A percentile compares a stretch with the other conserved stretches of the same genome.
Evolutionary conservation across 2,329 filamentous ascomycete species (phyloP).

Genomic region (Amphichorda felina): DNA sequence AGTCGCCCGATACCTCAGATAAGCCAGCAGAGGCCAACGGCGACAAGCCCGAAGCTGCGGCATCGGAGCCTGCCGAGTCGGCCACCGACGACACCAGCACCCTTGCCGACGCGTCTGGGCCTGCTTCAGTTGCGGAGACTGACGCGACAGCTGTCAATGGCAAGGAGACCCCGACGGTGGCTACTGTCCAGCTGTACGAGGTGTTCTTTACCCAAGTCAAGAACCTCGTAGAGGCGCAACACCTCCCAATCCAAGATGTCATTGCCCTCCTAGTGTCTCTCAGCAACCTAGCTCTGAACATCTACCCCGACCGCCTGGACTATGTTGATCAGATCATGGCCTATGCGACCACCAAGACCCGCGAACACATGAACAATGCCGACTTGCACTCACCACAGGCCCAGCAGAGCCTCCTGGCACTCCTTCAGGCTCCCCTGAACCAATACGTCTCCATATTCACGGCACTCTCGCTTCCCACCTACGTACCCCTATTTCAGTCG

Average conservation of each 20-base stretch:
- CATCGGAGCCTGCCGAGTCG: constrained; percentile 11
- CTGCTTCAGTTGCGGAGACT: constrained; percentile 30
- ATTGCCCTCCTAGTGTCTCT: constrained; percentile 91
- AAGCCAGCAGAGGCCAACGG: constrained; percentile 19
- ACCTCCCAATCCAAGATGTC: constrained; percentile 86
- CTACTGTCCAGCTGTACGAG: constrained; percentile 83
- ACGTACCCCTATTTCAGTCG: constrained; percentile 77
- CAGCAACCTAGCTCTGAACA: constrained; percentile 85
- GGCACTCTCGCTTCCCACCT: constrained; percentile 84
- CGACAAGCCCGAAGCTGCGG: constrained; percentile 14
- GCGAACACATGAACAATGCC: constrained; percentile 85
- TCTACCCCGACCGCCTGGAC: constrained; percentile 85
- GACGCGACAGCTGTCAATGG: constrained; percentile 36
- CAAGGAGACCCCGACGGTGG: constrained; percentile 21
- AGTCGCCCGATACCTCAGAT: constrained; percentile 9
- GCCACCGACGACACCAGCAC: constrained; percentile 15
- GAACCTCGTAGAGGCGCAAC: constrained; percentile 81
- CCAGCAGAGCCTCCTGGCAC: constrained; percentile 78
- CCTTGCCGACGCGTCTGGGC: constrained; percentile 15
- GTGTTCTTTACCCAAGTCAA: constrained; percentile 96
- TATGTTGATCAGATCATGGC: constrained; percentile 91
- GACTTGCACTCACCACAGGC: constrained; percentile 81
- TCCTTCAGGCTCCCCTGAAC: constrained; percentile 83
- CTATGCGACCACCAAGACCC: constrained; percentile 77
- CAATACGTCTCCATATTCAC: constrained; percentile 92